Evolutionary conservation across 257 asterid genomes (phyloP).

Genomic region (Nemophila menziesii): DNA sequence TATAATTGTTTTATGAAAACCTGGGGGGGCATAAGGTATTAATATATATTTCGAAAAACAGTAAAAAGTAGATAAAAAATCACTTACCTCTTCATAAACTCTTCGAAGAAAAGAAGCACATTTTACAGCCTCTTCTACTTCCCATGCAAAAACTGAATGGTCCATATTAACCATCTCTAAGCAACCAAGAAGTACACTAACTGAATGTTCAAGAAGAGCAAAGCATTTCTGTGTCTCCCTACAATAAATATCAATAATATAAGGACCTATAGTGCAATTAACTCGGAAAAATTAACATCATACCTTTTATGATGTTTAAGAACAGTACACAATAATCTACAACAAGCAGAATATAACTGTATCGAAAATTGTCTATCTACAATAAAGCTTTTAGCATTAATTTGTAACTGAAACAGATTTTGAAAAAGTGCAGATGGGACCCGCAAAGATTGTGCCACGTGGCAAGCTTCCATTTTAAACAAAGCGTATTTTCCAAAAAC

Average conservation of each 20-base stretch:
- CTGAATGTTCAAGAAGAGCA: constrained; percentile 74
- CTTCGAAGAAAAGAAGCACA: constrained; percentile 76
- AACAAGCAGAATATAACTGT: constrained; percentile 68
- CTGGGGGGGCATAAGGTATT: too few species aligned
- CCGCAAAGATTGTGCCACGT: constrained; percentile 50
- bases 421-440: constrained; percentile 73
- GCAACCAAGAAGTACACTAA: constrained; percentile 63
- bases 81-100: constrained; percentile 80
- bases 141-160: constrained; percentile 37
- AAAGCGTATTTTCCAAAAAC: constrained; percentile 50
- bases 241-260: constrained; percentile 5
- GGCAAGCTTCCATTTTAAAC: constrained; percentile 48
- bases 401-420: constrained; percentile 42
- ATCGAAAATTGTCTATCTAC: constrained; percentile 37
- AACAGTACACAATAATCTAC: constrained; percentile 59
- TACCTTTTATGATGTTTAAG: constrained; percentile 75
- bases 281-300: constrained; percentile 10
- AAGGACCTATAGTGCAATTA: not conserved
- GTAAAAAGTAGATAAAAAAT: not conserved
- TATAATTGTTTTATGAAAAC: too few species aligned
- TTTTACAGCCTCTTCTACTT: constrained; percentile 58
- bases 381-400: constrained; percentile 12
- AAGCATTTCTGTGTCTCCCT: constrained; percentile 56
- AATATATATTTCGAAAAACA: too few species aligned
- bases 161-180: constrained; percentile 47